phyloP scores from a whole-genome alignment of 768 basidiomycete species.

The Boletus sp. region DNA sequence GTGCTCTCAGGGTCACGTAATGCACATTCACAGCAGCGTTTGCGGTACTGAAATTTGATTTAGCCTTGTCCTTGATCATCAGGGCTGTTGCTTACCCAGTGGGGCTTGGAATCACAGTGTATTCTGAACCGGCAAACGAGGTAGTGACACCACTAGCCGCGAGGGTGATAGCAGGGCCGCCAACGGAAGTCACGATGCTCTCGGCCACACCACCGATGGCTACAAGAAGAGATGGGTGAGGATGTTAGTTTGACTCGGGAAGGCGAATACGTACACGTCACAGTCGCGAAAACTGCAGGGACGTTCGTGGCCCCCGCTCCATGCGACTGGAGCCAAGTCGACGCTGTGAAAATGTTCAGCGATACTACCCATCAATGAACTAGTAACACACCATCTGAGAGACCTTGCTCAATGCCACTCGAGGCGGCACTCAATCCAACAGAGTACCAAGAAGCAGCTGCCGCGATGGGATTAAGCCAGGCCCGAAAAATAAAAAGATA shows the following conservation, averaged over 20 bases:
- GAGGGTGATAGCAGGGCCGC: constrained; percentile 60
- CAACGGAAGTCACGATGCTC: constrained; percentile 57
- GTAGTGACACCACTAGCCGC: constrained; percentile 47
- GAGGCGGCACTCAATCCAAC: constrained; percentile 19
- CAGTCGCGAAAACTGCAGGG: constrained; percentile 11
- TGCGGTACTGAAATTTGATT: constrained; percentile 7
- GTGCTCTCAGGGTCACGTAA: constrained; percentile 16
- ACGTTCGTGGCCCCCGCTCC: neutral
- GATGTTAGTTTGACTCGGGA: neutral
- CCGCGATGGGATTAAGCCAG: neutral
- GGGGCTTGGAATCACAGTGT: constrained; percentile 40
- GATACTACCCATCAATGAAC: neutral
- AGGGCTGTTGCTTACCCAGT: constrained; percentile 11
- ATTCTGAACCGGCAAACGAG: constrained; percentile 52
- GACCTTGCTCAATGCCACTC: constrained; percentile 9
- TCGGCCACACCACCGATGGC: constrained; percentile 52
- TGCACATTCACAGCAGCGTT: constrained; percentile 17
- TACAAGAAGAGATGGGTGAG: constrained; percentile 22
- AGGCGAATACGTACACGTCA: constrained; percentile 26
- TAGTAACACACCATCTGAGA: constrained; percentile 16
- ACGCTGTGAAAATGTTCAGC: constrained; percentile 11
- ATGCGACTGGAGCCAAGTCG: constrained; percentile 17
- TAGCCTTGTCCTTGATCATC: neutral
- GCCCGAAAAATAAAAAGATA: neutral
- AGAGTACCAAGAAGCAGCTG: constrained; percentile 19